Conservation (phyloP, 495 filamentous ascomycete species). For the Apiosordaria backusii region DNA sequence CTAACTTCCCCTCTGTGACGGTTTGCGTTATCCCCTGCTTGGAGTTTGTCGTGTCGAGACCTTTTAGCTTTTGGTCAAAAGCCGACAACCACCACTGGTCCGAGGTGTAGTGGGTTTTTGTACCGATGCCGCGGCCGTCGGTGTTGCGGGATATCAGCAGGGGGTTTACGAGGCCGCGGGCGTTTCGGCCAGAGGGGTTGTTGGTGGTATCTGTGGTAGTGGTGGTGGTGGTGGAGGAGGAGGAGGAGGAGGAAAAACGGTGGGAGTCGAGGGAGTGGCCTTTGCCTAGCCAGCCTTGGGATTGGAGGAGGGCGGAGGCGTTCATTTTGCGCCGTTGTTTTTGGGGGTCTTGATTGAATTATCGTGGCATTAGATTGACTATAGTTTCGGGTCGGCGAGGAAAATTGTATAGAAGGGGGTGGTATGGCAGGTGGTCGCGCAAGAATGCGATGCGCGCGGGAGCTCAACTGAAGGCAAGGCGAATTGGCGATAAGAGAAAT, state of each 20-base stretch:
- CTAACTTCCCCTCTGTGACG: conserved; percentile 48
- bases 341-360: neutral
- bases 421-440: neutral
- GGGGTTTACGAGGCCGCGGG: conserved; percentile 63
- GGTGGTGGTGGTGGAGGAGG: neutral
- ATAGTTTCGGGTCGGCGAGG: neutral
- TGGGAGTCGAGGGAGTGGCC: conserved; percentile 63
- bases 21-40: conserved; percentile 49
- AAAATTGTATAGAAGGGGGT: neutral
- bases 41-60: conserved; percentile 53
- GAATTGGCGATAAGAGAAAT: conserved; percentile 13
- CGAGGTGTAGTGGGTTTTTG: conserved; percentile 58
- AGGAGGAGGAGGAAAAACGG: neutral
- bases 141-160: conserved; percentile 65
- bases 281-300: conserved; percentile 74
- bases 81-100: conserved; percentile 79
- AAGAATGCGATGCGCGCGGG: neutral
- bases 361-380: neutral
- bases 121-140: conserved; percentile 68
- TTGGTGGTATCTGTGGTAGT: neutral
- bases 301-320: conserved; percentile 49
- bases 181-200: conserved; percentile 52
- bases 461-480: neutral
- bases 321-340: conserved; percentile 20
- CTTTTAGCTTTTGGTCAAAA: conserved; percentile 74